Evolutionary conservation across 129 eudicot species (phyloP).

Genomic region (Flaveria bidentis): DNA sequence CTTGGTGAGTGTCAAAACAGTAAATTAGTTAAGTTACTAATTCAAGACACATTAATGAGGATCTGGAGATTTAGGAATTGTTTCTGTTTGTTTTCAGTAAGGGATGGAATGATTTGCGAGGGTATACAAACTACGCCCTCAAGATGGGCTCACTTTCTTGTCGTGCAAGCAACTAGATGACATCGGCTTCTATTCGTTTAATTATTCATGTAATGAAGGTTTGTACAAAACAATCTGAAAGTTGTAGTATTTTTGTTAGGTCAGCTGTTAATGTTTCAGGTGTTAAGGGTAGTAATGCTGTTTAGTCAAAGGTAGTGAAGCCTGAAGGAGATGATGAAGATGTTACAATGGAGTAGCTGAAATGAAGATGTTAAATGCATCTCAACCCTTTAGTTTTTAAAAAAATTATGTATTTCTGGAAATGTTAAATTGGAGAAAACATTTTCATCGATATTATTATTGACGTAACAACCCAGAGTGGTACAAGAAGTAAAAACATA

Average conservation of each 20-base stretch:
- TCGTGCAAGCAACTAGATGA: not conserved
- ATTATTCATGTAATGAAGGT: slow-evolving; percentile 9
- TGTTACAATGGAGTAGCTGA: not conserved
- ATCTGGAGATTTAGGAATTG: slow-evolving; percentile 39
- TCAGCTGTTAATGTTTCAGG: not conserved
- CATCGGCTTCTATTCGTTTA: not conserved
- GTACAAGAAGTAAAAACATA: too few species aligned
- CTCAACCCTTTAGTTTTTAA: too few species aligned
- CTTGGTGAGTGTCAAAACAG: not conserved
- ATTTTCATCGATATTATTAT: too few species aligned
- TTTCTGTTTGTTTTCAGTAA: slow-evolving; percentile 73
- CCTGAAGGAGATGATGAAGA: not conserved
- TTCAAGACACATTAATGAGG: too few species aligned
- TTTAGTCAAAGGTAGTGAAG: not conserved
- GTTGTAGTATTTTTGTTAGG: not conserved
- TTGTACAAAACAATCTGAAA: not conserved
- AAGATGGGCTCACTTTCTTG: slow-evolving; percentile 42
- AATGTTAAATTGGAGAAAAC: too few species aligned
- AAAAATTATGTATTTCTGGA: too few species aligned
- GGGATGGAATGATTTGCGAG: slow-evolving; percentile 51
- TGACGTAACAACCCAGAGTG: too few species aligned
- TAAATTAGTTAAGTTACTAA: not conserved
- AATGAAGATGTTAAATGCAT: not conserved
- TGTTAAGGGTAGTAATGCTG: not conserved
- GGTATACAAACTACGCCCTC: not conserved